Evolutionary conservation across 768 basidiomycete species (phyloP).

Genomic region (Suillus americanus): DNA sequence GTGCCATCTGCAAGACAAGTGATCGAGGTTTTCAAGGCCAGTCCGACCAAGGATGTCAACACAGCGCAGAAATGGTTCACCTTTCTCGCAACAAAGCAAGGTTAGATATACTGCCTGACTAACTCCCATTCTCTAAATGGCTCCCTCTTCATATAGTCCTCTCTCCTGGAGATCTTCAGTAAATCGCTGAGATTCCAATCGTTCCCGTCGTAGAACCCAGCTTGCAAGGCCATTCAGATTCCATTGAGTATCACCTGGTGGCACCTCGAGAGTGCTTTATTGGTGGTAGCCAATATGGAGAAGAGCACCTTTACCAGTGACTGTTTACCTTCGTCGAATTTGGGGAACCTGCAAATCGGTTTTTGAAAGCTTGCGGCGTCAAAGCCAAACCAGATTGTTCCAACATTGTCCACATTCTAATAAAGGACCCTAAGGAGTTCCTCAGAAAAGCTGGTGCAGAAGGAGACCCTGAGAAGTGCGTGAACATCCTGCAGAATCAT

Average conservation of each 20-base stretch:
- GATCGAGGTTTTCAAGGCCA: conserved; percentile 50
- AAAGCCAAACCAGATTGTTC: conserved; percentile 78
- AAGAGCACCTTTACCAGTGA: conserved; percentile 63
- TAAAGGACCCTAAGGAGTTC: conserved; percentile 65
- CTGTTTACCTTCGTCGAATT: conserved; percentile 87
- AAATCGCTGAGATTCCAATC: conserved; percentile 54
- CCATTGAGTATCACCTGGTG: conserved; percentile 36
- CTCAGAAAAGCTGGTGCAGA: conserved; percentile 56
- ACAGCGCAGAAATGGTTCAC: conserved; percentile 63
- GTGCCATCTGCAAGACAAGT: conserved; percentile 62
- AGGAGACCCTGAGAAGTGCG: conserved; percentile 53
- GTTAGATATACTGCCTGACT: conserved; percentile 28
- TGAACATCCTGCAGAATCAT: not conserved
- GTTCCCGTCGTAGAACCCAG: conserved; percentile 53
- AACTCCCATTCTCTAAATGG: conserved; percentile 3
- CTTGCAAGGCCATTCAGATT: conserved; percentile 7
- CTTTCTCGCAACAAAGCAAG: conserved; percentile 56
- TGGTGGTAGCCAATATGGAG: conserved; percentile 23
- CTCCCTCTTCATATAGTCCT: conserved; percentile 45
- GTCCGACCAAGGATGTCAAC: conserved; percentile 46
- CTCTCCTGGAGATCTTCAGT: conserved; percentile 45
- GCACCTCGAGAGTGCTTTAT: conserved; percentile 68
- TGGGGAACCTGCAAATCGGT: conserved; percentile 70
- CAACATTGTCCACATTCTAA: conserved; percentile 65
- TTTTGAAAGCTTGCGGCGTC: conserved; percentile 83